phyloP scores from a whole-genome alignment of 2,329 filamentous ascomycete genomes.

The Paraphoma chrysanthemicola region DNA sequence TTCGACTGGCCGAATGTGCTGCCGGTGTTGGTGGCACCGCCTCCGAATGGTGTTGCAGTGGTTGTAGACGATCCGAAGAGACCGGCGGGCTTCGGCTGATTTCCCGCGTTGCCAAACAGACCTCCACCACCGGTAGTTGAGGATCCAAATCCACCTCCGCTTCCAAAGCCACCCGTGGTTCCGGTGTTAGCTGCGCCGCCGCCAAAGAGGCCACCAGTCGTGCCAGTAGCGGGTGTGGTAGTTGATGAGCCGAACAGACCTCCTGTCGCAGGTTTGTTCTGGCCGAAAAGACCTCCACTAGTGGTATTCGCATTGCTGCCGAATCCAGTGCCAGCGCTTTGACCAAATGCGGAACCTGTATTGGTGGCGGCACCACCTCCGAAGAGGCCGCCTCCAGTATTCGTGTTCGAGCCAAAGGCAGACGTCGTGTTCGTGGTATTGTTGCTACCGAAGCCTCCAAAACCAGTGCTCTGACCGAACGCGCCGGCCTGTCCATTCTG shows the following conservation, averaged over 20 bases:
- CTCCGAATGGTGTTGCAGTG: slow-evolving; percentile 34
- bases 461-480: slow-evolving; percentile 73
- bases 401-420: slow-evolving; percentile 58
- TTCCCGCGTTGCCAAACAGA: slow-evolving; percentile 58
- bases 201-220: slow-evolving; percentile 45
- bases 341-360: slow-evolving; percentile 43
- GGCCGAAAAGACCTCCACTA: slow-evolving; percentile 42
- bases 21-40: slow-evolving; percentile 27
- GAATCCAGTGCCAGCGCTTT: slow-evolving; percentile 37
- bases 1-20: slow-evolving; percentile 34
- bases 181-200: slow-evolving; percentile 34
- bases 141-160: slow-evolving; percentile 26
- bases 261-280: slow-evolving; percentile 43
- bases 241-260: slow-evolving; percentile 51
- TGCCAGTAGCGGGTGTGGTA: slow-evolving; percentile 34
- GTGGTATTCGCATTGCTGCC: slow-evolving; percentile 35
- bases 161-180: slow-evolving; percentile 22
- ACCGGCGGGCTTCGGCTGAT: slow-evolving; percentile 44
- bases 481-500: slow-evolving; percentile 79
- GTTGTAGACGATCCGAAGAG: slow-evolving; percentile 41
- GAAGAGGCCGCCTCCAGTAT: slow-evolving; percentile 54
- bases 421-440: slow-evolving; percentile 47
- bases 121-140: slow-evolving; percentile 40
- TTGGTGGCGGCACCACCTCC: slow-evolving; percentile 46
- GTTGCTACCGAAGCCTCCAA: slow-evolving; percentile 55